Conservation (phyloP, 352 stramenopile genomes). For the Halophytophthora polymorphica region DNA sequence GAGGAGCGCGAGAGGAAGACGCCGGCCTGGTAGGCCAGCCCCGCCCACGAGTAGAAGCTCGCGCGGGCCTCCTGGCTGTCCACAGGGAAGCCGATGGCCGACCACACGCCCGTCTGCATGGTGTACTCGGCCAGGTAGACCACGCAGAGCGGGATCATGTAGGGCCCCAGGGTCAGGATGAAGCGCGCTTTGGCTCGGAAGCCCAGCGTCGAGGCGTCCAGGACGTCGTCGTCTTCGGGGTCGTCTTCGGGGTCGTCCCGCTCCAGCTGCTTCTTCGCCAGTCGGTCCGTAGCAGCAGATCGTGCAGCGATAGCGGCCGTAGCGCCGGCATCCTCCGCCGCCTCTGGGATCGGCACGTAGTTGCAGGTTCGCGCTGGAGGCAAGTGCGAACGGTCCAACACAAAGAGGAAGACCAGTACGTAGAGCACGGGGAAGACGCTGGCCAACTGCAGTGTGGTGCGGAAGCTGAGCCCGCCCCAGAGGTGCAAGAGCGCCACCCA, state of each 20-base stretch:
- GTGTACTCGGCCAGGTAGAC: constrained; percentile 95
- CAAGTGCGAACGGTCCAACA: constrained; percentile 57
- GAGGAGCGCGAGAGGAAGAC: constrained; percentile 92
- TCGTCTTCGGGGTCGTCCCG: constrained; percentile 1
- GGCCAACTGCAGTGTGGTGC: constrained; percentile 54
- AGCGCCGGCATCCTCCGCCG: constrained; percentile 9
- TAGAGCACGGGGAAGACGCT: constrained; percentile 64
- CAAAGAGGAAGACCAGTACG: constrained; percentile 52
- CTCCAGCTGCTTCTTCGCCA: constrained; percentile 18
- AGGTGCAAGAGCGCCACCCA: constrained; percentile 83
- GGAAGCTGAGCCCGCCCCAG: constrained; percentile 62
- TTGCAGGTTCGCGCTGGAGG: constrained; percentile 28
- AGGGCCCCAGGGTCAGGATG: constrained; percentile 83
- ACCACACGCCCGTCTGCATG: constrained; percentile 93
- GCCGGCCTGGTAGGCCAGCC: constrained; percentile 90
- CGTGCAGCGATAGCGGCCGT: constrained; percentile 3
- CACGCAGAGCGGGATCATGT: constrained; percentile 88
- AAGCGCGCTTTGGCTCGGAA: constrained; percentile 63
- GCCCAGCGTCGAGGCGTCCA: constrained; percentile 35
- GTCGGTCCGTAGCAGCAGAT: constrained; percentile 6
- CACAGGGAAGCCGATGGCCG: constrained; percentile 92
- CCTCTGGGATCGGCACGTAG: constrained; percentile 43
- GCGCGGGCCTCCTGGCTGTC: constrained; percentile 59
- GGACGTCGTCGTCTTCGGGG: neutral
- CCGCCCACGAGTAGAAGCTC: constrained; percentile 89